A percentile compares a stretch with the other conserved stretches of the same genome.
Conservation (phyloP, 208 protist species). For the Lotmaria passim region DNA sequence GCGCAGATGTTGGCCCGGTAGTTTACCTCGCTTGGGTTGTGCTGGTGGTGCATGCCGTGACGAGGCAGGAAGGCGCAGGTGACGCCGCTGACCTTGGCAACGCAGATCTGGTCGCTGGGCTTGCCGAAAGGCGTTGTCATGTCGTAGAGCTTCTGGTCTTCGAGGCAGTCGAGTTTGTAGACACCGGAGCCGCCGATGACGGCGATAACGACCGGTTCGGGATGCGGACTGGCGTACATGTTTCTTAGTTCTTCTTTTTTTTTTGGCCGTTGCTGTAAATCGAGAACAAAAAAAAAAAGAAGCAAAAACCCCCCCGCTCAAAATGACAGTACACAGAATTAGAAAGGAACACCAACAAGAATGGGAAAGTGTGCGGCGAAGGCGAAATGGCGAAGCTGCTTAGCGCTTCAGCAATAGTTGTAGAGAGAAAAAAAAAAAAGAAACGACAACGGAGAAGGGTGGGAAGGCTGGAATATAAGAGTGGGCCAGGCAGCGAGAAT, state of each 20-base stretch:
- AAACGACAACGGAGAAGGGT: background rate
- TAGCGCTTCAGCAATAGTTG: background rate
- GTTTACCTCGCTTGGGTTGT: slow-evolving; percentile 88
- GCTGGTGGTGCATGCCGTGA: slow-evolving; percentile 79
- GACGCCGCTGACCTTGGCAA: slow-evolving; percentile 64
- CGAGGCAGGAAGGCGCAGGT: slow-evolving; percentile 88
- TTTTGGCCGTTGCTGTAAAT: too few relatives aligned
- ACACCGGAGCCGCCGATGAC: slow-evolving; percentile 91
- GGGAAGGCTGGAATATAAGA: background rate
- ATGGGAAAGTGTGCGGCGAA: too few relatives aligned
- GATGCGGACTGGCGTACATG: slow-evolving; percentile 62
- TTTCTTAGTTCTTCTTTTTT: slow-evolving; percentile 15
- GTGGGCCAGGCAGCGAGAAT: too few relatives aligned
- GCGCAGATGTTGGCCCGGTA: slow-evolving; percentile 94
- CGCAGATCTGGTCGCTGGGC: slow-evolving; percentile 66
- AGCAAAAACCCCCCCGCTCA: too few relatives aligned
- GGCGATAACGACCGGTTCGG: slow-evolving; percentile 52
- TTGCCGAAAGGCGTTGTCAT: slow-evolving; percentile 88
- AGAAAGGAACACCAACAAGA: too few relatives aligned
- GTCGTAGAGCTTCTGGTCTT: slow-evolving; percentile 56
- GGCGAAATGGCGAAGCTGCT: too few relatives aligned
- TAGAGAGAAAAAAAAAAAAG: background rate
- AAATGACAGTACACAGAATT: too few relatives aligned
- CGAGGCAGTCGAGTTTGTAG: slow-evolving; percentile 73
- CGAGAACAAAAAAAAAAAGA: too few relatives aligned